These are phyloP conservation scores for Fistulinella prunicolor DNA, from an alignment of 768 basidiomycete species.

Conservation along the genomic window DNA sequence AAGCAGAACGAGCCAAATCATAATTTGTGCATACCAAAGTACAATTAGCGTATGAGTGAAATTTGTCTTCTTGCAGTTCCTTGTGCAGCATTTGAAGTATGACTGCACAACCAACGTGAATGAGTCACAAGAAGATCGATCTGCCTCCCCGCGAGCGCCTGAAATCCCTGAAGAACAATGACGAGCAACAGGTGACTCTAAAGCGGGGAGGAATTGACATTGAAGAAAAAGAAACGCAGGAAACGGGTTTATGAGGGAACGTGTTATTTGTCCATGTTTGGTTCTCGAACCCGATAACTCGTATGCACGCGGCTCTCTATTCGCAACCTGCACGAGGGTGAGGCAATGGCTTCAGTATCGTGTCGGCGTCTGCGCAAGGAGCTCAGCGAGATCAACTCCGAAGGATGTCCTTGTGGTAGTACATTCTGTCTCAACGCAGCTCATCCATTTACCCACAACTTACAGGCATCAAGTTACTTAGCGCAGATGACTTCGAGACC, in stretches of 20 bases:
- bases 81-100: conserved; percentile 11
- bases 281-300: conserved; percentile 9
- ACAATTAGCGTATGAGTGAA: neutral
- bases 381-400: conserved; percentile 59
- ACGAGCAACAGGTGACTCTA: conserved; percentile 69
- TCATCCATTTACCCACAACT: conserved; percentile 3
- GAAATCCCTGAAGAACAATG: conserved; percentile 40
- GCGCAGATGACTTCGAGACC: conserved; percentile 72
- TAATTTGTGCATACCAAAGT: neutral
- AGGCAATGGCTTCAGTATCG: conserved; percentile 59
- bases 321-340: conserved; percentile 16
- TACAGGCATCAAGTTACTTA: conserved; percentile 67
- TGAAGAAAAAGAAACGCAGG: conserved; percentile 5
- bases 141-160: conserved; percentile 75
- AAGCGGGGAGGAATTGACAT: conserved; percentile 52
- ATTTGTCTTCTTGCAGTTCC: conserved; percentile 27
- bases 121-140: conserved; percentile 34
- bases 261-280: conserved; percentile 40
- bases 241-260: conserved; percentile 27
- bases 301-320: conserved; percentile 2
- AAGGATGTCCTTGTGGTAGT: conserved; percentile 67
- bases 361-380: conserved; percentile 68
- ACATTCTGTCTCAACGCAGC: neutral
- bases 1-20: conserved; percentile 24
- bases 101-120: conserved; percentile 13